These are phyloP conservation scores for Haplosporangium sp. DNA, from an alignment of 371 early-diverging fungal species.

Conservation along the genomic window DNA sequence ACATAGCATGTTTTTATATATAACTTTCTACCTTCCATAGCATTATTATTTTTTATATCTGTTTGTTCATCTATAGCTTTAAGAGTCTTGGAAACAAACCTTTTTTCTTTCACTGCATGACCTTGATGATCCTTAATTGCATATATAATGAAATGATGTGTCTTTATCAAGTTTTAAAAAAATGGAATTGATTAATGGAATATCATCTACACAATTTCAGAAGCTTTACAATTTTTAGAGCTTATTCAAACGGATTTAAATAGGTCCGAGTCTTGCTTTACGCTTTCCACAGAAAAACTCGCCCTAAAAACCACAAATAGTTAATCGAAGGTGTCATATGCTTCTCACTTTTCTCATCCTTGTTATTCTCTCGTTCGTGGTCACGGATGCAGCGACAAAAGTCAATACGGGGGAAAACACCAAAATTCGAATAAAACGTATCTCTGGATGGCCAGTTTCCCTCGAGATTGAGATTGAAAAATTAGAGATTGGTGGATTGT, in stretches of 20 bases:
- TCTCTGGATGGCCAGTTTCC: constrained; percentile 18
- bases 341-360: background rate
- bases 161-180: too few species aligned
- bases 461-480: constrained; percentile 27
- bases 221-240: too few species aligned
- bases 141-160: background rate
- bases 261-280: too few species aligned
- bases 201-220: too few species aligned
- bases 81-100: background rate
- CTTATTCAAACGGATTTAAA: too few species aligned
- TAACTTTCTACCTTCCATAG: background rate
- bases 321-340: background rate
- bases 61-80: constrained; percentile 1
- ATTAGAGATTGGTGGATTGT: constrained; percentile 27
- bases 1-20: constrained; percentile 20
- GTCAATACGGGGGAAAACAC: background rate
- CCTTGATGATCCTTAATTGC: background rate
- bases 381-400: background rate
- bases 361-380: background rate
- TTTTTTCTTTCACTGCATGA: background rate
- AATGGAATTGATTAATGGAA: too few species aligned
- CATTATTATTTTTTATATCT: background rate
- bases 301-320: background rate
- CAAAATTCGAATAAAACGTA: background rate
- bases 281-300: too few species aligned